phyloP scores from a whole-genome alignment of 2,329 filamentous ascomycete species.

The Diaporthe sp. region DNA sequence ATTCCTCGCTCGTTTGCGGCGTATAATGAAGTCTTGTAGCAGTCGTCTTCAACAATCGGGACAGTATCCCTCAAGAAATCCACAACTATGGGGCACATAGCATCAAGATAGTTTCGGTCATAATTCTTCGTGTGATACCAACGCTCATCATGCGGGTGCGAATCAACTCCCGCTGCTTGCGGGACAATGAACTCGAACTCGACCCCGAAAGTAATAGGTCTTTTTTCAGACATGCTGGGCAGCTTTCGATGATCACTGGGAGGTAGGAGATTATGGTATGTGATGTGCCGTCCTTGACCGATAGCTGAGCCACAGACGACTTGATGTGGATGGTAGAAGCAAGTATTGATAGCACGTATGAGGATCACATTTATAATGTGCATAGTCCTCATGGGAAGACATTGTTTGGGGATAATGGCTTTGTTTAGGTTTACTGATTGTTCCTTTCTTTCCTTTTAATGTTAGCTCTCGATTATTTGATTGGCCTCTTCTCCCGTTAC shows the following conservation, averaged over 20 bases:
- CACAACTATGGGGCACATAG: not conserved
- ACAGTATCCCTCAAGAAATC: not conserved
- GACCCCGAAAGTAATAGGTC: not conserved
- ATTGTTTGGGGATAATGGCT: not conserved
- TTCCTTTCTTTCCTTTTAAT: not conserved
- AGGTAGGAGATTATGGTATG: not conserved
- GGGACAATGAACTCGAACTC: constrained; percentile 18
- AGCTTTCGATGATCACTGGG: not conserved
- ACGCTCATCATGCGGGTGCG: not conserved
- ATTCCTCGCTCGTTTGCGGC: not conserved
- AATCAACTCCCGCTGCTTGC: not conserved
- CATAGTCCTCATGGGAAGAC: not conserved
- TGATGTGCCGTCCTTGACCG: not conserved
- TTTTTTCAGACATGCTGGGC: no score
- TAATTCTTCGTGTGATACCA: not conserved
- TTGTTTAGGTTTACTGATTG: not conserved
- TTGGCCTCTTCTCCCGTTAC: not conserved
- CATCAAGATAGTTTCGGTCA: not conserved
- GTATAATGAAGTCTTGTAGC: not conserved
- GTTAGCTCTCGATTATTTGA: not conserved
- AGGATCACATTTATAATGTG: not conserved
- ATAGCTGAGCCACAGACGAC: not conserved
- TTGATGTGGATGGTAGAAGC: no score
- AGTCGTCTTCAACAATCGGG: not conserved
- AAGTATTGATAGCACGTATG: no score